Conservation (phyloP, 164 flowering plant genomes). For the Cinnamomum micranthum region DNA sequence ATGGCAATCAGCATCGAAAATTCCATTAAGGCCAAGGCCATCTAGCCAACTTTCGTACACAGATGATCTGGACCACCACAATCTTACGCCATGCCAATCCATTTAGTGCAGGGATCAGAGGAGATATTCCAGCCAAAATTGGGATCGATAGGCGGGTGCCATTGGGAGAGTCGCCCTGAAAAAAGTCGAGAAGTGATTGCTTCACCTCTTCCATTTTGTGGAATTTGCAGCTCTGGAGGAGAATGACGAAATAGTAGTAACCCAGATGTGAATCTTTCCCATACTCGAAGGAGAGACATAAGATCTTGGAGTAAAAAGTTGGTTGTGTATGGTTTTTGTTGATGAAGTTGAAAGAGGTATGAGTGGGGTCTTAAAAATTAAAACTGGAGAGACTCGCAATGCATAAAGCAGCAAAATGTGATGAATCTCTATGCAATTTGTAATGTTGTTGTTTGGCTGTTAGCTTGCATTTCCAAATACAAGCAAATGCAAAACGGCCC, state of each 20-base stretch:
- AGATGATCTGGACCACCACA: slow-evolving; percentile 17
- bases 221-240: slow-evolving; percentile 21
- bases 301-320: background rate
- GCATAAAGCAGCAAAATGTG: background rate
- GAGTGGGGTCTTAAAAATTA: background rate
- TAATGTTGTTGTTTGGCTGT: slow-evolving; percentile 10
- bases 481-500: background rate
- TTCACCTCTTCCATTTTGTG: slow-evolving; percentile 20
- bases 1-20: slow-evolving; percentile 26
- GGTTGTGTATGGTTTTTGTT: background rate
- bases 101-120: slow-evolving; percentile 41
- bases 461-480: background rate
- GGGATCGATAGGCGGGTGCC: slow-evolving; percentile 6
- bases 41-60: slow-evolving; percentile 32
- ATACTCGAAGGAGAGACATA: slow-evolving; percentile 13
- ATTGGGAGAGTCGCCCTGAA: slow-evolving; percentile 17
- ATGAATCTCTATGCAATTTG: slow-evolving; percentile 5
- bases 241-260: slow-evolving; percentile 26
- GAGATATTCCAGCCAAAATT: slow-evolving; percentile 30
- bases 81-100: slow-evolving; percentile 32
- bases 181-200: slow-evolving; percentile 24
- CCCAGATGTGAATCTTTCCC: slow-evolving; percentile 29
- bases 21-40: slow-evolving; percentile 25
- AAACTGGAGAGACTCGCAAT: background rate
- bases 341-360: background rate